Base-by-base conservation (phyloP, 495 filamentous ascomycete species). In the Xylaria scruposa region DNA sequence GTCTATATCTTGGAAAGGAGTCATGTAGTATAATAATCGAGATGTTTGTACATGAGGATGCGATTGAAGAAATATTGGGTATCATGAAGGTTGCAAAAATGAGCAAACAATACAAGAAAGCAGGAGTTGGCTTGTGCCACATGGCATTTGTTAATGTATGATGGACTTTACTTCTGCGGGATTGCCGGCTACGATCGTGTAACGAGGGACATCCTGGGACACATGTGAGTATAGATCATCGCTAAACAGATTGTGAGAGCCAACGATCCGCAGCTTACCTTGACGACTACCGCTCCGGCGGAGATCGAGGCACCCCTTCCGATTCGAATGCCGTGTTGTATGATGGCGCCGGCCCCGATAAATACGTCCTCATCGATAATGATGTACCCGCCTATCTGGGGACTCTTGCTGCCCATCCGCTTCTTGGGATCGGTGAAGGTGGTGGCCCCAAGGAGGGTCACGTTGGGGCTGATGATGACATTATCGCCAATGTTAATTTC, bases 331-430 rank as follows among this genome's bases (percentile, higher is more conserved):
- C 94, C 95, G 1, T 92, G 91, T 72, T 95, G 86, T 74, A 99
- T 95, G 19, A 91, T 94, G 36, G 91, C 93, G 73, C 92, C 92
- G 21, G 91, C 91, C 24, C 95, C 95, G 29, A 85, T 91, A 88
- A 92, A 95, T 73, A 93, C 94, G 74, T 98, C 94, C 64, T 95
- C 93, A 74, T 93, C 93, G 72, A 99, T 95, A 19, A 86, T 86
- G 65, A 99, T 91, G 8, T 88, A 85, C 44, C 90, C 89, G 3
- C 92, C 95, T 61, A 90, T 80, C 71, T 92, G 91, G 8, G 88
- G 88, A 49, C 93, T 93, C 73, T 89, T 87, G 65, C 90, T 91
- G 4, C 94, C 95, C 69, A 90, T 88, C 33, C 94, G 85, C 74
- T 89, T 87, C 77, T 91, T 88, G 70, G 92, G 91, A 82, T 96